A percentile compares a stretch with the other conserved stretches of the same genome.
phyloP scores from a whole-genome alignment of 345 rosid species.

The Tarenaya hassleriana region DNA sequence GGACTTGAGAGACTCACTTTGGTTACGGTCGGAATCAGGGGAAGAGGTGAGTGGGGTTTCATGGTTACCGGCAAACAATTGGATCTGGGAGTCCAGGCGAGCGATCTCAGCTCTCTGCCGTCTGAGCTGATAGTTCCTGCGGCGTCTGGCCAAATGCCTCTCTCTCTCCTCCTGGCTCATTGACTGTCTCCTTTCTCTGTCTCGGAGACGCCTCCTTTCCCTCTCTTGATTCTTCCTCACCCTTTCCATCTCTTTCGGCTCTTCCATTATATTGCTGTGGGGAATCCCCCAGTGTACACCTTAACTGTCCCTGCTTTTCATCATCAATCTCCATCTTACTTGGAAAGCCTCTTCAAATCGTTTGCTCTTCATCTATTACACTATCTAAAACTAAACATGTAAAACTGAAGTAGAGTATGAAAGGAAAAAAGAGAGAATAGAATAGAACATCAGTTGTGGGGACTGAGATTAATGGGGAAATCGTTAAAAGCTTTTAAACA shows the following conservation, averaged over 20 bases:
- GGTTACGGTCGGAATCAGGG: constrained; percentile 32
- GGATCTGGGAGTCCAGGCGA: constrained; percentile 32
- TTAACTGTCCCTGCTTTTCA: too few species aligned
- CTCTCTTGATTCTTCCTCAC: constrained; percentile 69
- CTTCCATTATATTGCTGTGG: constrained; percentile 18
- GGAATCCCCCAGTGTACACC: too few species aligned
- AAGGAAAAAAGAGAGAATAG: too few species aligned
- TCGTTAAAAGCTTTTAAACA: too few species aligned
- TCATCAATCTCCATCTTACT: not conserved
- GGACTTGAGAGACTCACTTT: constrained; percentile 41
- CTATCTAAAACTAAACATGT: too few species aligned
- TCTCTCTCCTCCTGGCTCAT: constrained; percentile 90
- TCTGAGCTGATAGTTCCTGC: constrained; percentile 72
- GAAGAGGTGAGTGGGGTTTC: constrained; percentile 20
- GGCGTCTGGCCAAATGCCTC: constrained; percentile 83
- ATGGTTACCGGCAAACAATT: constrained; percentile 18
- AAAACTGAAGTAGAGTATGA: too few species aligned
- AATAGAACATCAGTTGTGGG: too few species aligned
- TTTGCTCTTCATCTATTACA: too few species aligned
- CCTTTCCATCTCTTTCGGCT: constrained; percentile 32
- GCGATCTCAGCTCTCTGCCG: constrained; percentile 56
- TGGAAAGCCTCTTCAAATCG: not conserved
- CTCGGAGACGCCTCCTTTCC: constrained; percentile 72
- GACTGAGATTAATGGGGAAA: too few species aligned
- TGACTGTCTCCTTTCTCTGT: constrained; percentile 78